Base-by-base conservation (phyloP, 768 basidiomycete species). In the Neoboletus brunneissimus region DNA sequence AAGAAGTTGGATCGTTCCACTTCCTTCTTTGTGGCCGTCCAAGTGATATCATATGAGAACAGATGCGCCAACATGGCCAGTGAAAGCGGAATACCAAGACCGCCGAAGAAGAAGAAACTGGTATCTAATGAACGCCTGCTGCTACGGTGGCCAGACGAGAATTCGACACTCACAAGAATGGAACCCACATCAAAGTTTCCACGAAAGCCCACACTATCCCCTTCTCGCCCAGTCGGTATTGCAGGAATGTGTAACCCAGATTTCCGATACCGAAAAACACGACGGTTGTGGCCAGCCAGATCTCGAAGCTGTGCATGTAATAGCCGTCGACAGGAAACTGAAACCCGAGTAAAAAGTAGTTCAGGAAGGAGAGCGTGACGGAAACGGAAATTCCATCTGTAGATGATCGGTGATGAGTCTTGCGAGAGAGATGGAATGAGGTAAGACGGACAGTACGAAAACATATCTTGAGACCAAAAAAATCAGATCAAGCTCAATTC, bases 1-100 rank as follows among this genome's bases (percentile, higher is more conserved):
- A 89, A 94, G 77, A 96, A 94, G 68, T 94, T 94, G 6, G 88
- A 90, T 47, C 83, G 79, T 71, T 94, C 87, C 40, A 94, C 90
- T 71, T 91, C 89, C 81, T 93, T 94, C 63, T 82, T 79, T 7
- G 84, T 86, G 32, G 83, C 77, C 5, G 77, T 75, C 84, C 84
- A 85, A 13, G 71, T 72, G 66, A 81, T 79, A 66, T 86, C 77
- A 61, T 82, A 85, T 35, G 81, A 81, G 65, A 83, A 79, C 20
- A 84, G 29, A 67, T 85, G 83, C 1, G 81, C 77, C 43, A 81
- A 72, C 41, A 85, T 75, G 4, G 84, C 81, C 32, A 77, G 69
- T 1, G 77, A 74, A 58, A 85, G 73, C 38, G 83, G 84, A 54
- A 82, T 76, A 34, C 77, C 76, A 54, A 85, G 74, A 1, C 84